Evolutionary conservation across 805 yeast genomes (phyloP), one percentile per base, ranked within the genome.

Genomic region (Yarrowia phangngaensis): DNA sequence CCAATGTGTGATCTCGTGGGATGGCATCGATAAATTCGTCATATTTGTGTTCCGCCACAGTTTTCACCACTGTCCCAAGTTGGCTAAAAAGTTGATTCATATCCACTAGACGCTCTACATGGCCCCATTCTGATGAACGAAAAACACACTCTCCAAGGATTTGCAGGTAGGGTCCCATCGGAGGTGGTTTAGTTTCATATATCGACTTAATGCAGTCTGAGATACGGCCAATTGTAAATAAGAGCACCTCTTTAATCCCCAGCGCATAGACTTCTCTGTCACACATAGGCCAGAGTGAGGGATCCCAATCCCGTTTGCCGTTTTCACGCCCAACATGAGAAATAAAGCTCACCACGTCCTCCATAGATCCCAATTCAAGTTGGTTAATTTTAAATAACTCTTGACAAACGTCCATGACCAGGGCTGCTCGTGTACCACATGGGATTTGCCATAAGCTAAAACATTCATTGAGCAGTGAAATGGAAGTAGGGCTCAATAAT

Each of bases 401-500:
- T 52, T 70, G 70, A 2, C 73, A 70, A 1, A 82, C 80, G 4
- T 78, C 72, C 49, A 72, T 76, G 5, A 79, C 52, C 6, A 76
- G 55, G 0, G 74, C 68, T 0, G 78, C 74, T 40, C 74, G 64
- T 0, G 84, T 68, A 0, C 78, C 66, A 6, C 60, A 61, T 52
- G 72, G 73, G 4, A 82, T 61, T 51, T 83, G 66, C 92, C 92
- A 84, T 47, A 75, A 67, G 30, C 66, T 69, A 6, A 76, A 66
- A 48, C 76, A 74, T 12, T 69, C 60, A 1, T 59, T 61, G 3
- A 82, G 56, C 9, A 82, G 60, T 34, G 67, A 69, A 6, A 64
- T 60, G 0, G 76, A 66, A 13, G 69, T 60, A 52, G 74, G 75
- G 1, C 79, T 65, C 14, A 67, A 36, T 8, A 60, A 46, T 3